Base-by-base conservation (phyloP, 495 filamentous ascomycete genomes). In the Annulohypoxylon stygium region DNA sequence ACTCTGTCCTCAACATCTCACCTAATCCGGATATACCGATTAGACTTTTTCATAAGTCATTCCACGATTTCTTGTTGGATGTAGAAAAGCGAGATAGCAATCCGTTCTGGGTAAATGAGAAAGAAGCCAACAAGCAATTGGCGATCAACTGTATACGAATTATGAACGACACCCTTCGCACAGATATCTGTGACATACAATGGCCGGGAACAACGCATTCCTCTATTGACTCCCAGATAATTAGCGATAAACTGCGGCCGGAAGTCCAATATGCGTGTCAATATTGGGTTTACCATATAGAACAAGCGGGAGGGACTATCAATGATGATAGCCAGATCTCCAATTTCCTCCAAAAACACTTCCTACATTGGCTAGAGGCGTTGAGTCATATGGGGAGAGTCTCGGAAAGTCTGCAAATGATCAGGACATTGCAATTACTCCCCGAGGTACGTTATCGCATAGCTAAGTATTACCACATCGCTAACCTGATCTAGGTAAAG, bases 31-130 rank as follows among this genome's bases (percentile, higher is more conserved):
- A 60, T 20, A n/a, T 26, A 10, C 78, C 78, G 3, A 54, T 88
- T 25, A 78, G 79, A n/a, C 73, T 84, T 1, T 81, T 82, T 47
- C 84, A 89, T 66, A 80, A 78, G 14, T 87, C 85, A n/a, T 86
- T 89, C 67, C 84, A 83, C 51, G 86, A 88, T 70, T 88, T 83
- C 69, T 81, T 89, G 12, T 55, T 87, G n/a, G n/a, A n/a, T n/a
- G n/a, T n/a, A n/a, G n/a, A n/a, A 12, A 75, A 73, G 59, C 77
- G 80, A 58, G 36, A 47, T 4, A 75, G 80, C 66, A 47, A 39
- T 50, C 33, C 36, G 23, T 84, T 85, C 72, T 81, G 76, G 75
- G 72, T 86, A 18, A 75, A 86, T 59, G 78, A 84, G 71, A 72
- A 69, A 66, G 36, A 73, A 60, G 67, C 74, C 1, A 78, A 87